Conservation (phyloP, 1,284 basidiomycete species). For the Trametes sp. region DNA sequence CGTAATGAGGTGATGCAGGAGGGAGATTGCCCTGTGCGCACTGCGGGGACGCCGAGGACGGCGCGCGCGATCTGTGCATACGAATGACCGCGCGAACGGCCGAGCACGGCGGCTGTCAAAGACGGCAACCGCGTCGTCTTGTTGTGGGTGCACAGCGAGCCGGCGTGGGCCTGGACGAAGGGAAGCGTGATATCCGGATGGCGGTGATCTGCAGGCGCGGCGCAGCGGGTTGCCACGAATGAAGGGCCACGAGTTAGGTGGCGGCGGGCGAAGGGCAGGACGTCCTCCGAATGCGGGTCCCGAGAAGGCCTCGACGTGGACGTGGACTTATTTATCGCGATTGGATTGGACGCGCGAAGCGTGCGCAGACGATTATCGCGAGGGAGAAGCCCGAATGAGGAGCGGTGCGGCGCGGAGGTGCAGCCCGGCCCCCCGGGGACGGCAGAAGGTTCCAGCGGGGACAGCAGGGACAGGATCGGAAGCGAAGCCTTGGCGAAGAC, state of each 20-base stretch:
- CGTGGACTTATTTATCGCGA: constrained; percentile 25
- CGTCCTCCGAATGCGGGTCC: constrained; percentile 3
- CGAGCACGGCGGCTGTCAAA: constrained; percentile 7
- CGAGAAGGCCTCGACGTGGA: not conserved
- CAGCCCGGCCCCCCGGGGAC: constrained; percentile 19
- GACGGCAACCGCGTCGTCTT: constrained; percentile 6
- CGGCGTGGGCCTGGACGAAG: constrained; percentile 9
- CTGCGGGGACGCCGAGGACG: constrained; percentile 23
- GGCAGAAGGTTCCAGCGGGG: constrained; percentile 25
- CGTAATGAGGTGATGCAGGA: constrained; percentile 27
- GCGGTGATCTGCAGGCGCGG: constrained; percentile 26
- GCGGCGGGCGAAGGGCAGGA: constrained; percentile 18
- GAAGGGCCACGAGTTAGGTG: constrained; percentile 22
- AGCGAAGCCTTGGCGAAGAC: constrained; percentile 34
- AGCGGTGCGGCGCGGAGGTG: constrained; percentile 12
- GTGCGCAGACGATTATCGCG: constrained; percentile 28
- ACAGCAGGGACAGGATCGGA: constrained; percentile 33
- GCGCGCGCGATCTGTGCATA: constrained; percentile 6
- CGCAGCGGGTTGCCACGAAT: constrained; percentile 17
- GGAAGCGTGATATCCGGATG: constrained; percentile 22
- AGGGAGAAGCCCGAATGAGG: constrained; percentile 20
- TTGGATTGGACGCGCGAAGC: constrained; percentile 9
- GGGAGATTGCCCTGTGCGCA: constrained; percentile 10
- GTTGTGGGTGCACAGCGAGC: constrained; percentile 6
- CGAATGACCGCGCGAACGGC: constrained; percentile 16